A percentile compares a stretch with the other conserved stretches of the same genome.
phyloP scores from a whole-genome alignment of 495 filamentous ascomycete genomes.

The Aspergillus biplanus region DNA sequence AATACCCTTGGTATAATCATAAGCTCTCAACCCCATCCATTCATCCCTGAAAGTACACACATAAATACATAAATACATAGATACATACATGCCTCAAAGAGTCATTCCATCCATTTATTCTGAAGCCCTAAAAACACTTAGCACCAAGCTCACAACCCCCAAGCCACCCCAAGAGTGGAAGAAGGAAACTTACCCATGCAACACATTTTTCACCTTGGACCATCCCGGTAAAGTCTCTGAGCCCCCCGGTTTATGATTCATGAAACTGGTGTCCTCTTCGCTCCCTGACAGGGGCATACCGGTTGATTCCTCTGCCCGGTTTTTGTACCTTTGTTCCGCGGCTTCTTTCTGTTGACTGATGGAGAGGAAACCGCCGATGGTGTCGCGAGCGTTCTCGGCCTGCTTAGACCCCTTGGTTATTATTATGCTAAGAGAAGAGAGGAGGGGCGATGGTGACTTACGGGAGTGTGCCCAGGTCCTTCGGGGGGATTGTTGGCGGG shows the following conservation, averaged over 20 bases:
- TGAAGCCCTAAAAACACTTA: neutral
- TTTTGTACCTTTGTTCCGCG: slow-evolving; percentile 30
- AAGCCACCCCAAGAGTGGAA: slow-evolving; percentile 7
- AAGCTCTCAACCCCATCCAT: no score
- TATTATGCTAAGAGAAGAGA: neutral
- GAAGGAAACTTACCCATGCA: slow-evolving; percentile 34
- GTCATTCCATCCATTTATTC: neutral
- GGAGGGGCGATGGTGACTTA: slow-evolving; percentile 19
- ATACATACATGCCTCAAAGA: no score
- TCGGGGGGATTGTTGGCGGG: slow-evolving; percentile 22
- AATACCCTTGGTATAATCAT: no score
- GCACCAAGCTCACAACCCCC: neutral
- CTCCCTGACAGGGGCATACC: slow-evolving; percentile 27
- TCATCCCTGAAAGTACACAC: no score
- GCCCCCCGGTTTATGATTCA: slow-evolving; percentile 37
- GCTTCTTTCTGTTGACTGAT: slow-evolving; percentile 39
- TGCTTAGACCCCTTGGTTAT: slow-evolving; percentile 4
- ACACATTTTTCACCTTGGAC: slow-evolving; percentile 28
- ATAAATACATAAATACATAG: no score
- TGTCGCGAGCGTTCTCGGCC: slow-evolving; percentile 30
- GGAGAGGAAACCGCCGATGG: slow-evolving; percentile 35
- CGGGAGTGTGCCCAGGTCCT: slow-evolving; percentile 34
- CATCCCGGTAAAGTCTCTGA: slow-evolving; percentile 41
- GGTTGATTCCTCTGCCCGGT: slow-evolving; percentile 25
- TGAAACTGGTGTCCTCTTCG: slow-evolving; percentile 45